Conservation (phyloP, 495 filamentous ascomycete genomes). For the Neurospora tetrasperma region DNA sequence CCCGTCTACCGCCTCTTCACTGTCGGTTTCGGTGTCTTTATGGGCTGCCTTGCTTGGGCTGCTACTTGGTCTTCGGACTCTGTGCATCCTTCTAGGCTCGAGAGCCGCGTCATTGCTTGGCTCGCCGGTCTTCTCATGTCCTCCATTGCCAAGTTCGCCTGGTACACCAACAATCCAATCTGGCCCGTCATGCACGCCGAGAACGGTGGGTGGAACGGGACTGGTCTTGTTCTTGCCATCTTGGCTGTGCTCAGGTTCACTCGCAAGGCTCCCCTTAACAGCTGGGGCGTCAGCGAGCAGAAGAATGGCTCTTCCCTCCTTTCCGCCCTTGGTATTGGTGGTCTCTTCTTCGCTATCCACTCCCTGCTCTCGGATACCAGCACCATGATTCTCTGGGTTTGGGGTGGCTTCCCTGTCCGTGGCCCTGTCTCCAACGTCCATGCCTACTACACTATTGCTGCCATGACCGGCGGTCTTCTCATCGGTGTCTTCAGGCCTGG, state of each 20-base stretch:
- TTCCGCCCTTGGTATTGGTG: constrained; percentile 68
- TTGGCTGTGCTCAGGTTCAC: constrained; percentile 65
- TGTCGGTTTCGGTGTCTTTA: constrained; percentile 66
- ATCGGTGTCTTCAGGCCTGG: constrained; percentile 63
- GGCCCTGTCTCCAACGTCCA: constrained; percentile 86
- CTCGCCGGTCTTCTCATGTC: constrained; percentile 75
- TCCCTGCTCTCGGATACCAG: constrained; percentile 93
- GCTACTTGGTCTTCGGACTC: constrained; percentile 71
- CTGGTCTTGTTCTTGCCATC: constrained; percentile 65
- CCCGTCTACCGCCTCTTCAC: constrained; percentile 72
- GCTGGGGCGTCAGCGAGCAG: constrained; percentile 30
- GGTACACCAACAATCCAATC: constrained; percentile 91
- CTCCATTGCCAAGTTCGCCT: constrained; percentile 84
- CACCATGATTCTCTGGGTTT: constrained; percentile 99
- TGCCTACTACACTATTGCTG: constrained; percentile 70
- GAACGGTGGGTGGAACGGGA: constrained; percentile 90
- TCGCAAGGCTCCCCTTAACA: constrained; percentile 42
- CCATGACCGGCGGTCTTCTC: constrained; percentile 78
- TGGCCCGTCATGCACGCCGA: constrained; percentile 86
- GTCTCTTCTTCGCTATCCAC: constrained; percentile 82
- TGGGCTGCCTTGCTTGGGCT: constrained; percentile 71
- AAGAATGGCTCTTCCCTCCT: constrained; percentile 58
- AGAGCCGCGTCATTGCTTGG: constrained; percentile 72
- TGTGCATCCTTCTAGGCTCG: constrained; percentile 60
- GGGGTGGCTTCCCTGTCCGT: constrained; percentile 89